Conservation (phyloP, 768 basidiomycete genomes). For the Rhizopogon rudus region DNA sequence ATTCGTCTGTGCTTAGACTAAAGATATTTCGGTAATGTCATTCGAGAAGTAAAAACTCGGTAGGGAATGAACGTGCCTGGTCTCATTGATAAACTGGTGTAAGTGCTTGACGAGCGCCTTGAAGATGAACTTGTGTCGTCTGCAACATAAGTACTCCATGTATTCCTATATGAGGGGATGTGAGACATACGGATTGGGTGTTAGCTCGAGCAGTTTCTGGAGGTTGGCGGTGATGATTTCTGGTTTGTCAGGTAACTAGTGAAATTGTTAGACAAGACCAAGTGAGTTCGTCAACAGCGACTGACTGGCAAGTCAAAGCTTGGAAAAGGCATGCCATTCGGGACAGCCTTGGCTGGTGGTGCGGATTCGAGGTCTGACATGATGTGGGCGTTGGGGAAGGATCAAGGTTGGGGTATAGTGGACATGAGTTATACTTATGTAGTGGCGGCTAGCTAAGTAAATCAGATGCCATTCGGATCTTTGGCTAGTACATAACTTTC, state of each 20-base stretch:
- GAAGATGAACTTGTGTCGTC: constrained; percentile 43
- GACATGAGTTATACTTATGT: background rate
- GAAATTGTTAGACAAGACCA: background rate
- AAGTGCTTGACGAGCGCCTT: constrained; percentile 58
- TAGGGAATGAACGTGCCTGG: constrained; percentile 36
- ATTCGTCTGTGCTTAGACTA: constrained; percentile 77
- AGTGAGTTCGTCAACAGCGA: background rate
- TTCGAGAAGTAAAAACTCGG: background rate
- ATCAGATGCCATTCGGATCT: too few relatives aligned
- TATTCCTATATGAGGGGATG: background rate
- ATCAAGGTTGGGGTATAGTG: background rate
- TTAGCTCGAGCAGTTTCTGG: constrained; percentile 31
- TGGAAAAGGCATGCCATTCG: constrained; percentile 38
- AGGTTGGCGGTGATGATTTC: constrained; percentile 48
- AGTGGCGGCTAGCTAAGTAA: background rate
- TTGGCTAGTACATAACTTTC: too few relatives aligned
- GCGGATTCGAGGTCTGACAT: background rate
- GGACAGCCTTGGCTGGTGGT: constrained; percentile 22
- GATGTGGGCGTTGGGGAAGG: background rate
- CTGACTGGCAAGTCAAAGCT: constrained; percentile 37
- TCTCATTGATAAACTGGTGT: constrained; percentile 72
- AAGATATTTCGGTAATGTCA: background rate
- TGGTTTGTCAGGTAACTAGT: constrained; percentile 42
- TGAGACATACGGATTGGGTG: constrained; percentile 33
- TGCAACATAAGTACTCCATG: constrained; percentile 7